phyloP scores from a whole-genome alignment of 176 grass and related monocot genomes.

The Hyparrhenia diplandra region DNA sequence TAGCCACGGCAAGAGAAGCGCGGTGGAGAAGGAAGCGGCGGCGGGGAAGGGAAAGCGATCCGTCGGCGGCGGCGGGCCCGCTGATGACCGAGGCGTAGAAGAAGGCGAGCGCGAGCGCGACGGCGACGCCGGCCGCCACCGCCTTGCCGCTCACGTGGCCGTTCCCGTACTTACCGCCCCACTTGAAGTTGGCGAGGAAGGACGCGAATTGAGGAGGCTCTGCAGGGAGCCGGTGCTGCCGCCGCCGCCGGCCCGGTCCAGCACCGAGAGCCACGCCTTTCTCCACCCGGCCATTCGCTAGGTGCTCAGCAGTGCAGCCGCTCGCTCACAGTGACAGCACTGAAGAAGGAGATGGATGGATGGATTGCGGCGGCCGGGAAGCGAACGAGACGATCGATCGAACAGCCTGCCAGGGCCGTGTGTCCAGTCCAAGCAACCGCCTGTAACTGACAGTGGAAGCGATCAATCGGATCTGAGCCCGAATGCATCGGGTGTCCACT shows the following conservation, averaged over 20 bases:
- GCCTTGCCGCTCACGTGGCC: conserved; percentile 16
- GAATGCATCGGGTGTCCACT: background rate
- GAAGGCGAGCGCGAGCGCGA: conserved; percentile 29
- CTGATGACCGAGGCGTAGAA: conserved; percentile 26
- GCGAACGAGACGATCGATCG: too few relatives aligned
- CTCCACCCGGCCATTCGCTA: conserved; percentile 34
- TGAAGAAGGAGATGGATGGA: background rate
- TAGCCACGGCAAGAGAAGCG: conserved; percentile 18
- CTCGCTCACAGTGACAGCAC: background rate
- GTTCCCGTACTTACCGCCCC: conserved; percentile 2
- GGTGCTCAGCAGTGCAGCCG: background rate
- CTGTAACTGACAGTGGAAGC: too few relatives aligned
- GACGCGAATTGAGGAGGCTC: conserved; percentile 1
- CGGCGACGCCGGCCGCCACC: conserved; percentile 6
- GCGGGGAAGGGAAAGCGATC: conserved; percentile 27
- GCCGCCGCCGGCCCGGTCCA: background rate
- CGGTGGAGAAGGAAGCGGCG: background rate
- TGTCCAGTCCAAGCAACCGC: background rate
- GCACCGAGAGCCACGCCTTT: conserved; percentile 34
- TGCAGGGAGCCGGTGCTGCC: conserved; percentile 7
- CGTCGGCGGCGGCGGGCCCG: background rate
- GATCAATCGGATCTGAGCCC: too few relatives aligned
- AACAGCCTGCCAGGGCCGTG: too few relatives aligned
- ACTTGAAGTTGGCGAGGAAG: too few relatives aligned
- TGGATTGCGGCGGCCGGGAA: too few relatives aligned